Conservation (phyloP, 768 basidiomycete species). For the Kwoniella sp. region DNA sequence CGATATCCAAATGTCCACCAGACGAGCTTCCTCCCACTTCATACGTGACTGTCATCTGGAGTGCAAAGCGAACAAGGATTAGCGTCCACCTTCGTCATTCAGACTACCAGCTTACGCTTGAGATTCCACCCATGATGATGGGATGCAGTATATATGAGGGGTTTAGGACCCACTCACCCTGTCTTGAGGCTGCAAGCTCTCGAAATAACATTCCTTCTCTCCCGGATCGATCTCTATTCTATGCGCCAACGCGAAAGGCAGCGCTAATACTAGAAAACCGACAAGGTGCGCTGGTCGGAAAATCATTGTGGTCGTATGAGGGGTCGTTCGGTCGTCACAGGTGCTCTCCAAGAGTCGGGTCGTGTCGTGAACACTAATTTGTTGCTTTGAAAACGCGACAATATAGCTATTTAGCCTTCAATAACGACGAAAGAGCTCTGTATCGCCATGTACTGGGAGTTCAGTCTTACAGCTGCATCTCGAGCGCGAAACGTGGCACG, state of each 20-base stretch:
- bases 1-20: conserved; percentile 94
- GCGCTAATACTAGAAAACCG: conserved; percentile 11
- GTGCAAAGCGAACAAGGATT: no score
- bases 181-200: conserved; percentile 55
- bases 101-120: neutral
- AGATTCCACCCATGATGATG: neutral
- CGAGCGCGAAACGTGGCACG: conserved; percentile 30
- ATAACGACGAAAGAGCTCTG: no score
- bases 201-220: conserved; percentile 54
- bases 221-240: conserved; percentile 55
- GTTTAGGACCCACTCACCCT: conserved; percentile 37
- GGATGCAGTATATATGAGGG: no score
- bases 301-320: neutral
- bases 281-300: conserved; percentile 9
- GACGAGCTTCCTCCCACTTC: conserved; percentile 76
- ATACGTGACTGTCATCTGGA: conserved; percentile 97
- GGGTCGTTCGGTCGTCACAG: no score
- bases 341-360: no score
- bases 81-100: neutral
- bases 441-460: no score
- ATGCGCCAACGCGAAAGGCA: conserved; percentile 38
- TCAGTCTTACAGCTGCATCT: no score
- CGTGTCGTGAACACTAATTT: no score
- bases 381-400: no score
- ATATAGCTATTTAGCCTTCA: no score